Base-by-base conservation (phyloP, 495 filamentous ascomycete genomes). In the Margaritispora aquatica region DNA sequence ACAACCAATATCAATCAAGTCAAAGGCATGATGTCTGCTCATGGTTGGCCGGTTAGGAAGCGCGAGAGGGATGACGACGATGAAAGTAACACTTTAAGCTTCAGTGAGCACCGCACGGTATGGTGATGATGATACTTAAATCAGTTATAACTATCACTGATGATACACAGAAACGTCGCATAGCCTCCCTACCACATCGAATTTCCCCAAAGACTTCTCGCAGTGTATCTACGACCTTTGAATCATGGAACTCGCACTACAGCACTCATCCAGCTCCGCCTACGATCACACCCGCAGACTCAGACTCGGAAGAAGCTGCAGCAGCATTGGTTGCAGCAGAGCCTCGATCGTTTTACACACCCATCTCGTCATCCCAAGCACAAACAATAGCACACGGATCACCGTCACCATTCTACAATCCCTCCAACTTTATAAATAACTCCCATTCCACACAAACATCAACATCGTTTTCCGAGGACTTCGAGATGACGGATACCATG, bases 281-380 rank as follows among this genome's bases (percentile, higher is more conserved):
- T 2, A 68, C 66, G 8, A 68, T 68, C 34, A 68, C 66, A 29
- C 66, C 66, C 15, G 60, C 63, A n/a, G 63, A 65, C 31, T 68
- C 66, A 10, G 66, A 68, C 47, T 52, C 51, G 1, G 66, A 68
- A 27, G 66, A 65, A 11, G 54, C 55, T 17, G 11, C 66, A 26
- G 31, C 27, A 13, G 47, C 51, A n/a, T n/a, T n/a, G n/a, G n/a
- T n/a, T 17, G 29, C 56, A 22, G 49, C 54, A 38, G 60, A 68
- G 49, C 63, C 63, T 8, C 53, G 44, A 54, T 68, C 65, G 1
- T 57, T 64, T 50, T 65, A 63, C 53, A 63, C 63, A 5, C 58
- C 60, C 26, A 63, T 57, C 19, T 59, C 57, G 17, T 68, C 60
- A 29, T 68, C 65, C 20, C 66, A 63, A 20, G 38, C 34, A 19